Evolutionary conservation across 2,329 filamentous ascomycete species (phyloP), one percentile per base, ranked within the genome.

Genomic region (Hypoxylon sp.): DNA sequence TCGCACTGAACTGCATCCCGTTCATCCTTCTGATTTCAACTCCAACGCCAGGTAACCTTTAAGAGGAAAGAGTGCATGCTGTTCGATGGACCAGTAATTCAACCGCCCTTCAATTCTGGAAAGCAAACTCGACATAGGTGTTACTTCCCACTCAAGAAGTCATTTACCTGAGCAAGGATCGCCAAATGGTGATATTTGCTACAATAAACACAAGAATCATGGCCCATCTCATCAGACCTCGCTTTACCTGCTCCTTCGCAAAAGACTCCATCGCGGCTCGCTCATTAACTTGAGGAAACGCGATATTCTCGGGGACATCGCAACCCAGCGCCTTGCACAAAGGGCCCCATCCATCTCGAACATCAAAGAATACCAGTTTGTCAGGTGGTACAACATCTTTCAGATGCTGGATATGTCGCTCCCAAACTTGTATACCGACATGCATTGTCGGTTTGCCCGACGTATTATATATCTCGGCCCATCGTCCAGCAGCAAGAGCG

Each of bases 361-460:
- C 73, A 37, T 75, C 64, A 46, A 75, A 75, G 61, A 76, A 74
- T 10, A 74, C 55, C 11, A 75, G 65, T 26, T 70, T 72, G 44
- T 75, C 68, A 5, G 67, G 59, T 13, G 67, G 70, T 9, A 75
- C 72, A 5, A 71, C 67, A n/a, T 72, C 70, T 35, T 68, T 69
- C 17, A 73, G 62, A 33, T 73, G 72, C n/a, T 70, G 67, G 19
- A 75, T 64, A 57, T 75, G 73, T 53, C 67, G 63, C 26, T 73
- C 70, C 70, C 70, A 74, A 29, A 74, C 64, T 26, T 64, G 44
- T 9, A 26, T 64, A 5, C 62, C 53, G 4, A 63, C 56, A 14
- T 63, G 62, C 48, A 22, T 63, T 4, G 51, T 50, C 42, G 56
- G 66, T 37, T 59, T 59, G 5, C 55, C 63, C 2, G 63, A 52